phyloP scores from a whole-genome alignment of 306 rosid species.

The Trifolium subterraneum region DNA sequence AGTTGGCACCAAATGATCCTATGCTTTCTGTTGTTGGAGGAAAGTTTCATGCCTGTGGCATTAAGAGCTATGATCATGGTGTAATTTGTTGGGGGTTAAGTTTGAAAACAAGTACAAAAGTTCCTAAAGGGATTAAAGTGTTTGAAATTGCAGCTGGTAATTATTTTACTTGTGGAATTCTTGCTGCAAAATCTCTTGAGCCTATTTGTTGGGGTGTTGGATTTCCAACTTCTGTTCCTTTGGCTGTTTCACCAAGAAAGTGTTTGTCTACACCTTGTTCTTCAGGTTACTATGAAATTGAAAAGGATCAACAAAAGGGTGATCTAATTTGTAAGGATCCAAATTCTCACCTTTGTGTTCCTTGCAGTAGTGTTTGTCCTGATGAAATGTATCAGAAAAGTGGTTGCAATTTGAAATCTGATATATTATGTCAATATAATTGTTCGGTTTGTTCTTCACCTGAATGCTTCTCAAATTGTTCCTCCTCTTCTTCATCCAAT shows the following conservation, averaged over 20 bases:
- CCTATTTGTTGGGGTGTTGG: conserved; percentile 95
- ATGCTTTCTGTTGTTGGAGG: conserved; percentile 88
- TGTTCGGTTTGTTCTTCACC: conserved; percentile 69
- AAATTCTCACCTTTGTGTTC: conserved; percentile 64
- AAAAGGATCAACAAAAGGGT: conserved; percentile 40
- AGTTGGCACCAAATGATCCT: conserved; percentile 73
- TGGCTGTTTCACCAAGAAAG: conserved; percentile 72
- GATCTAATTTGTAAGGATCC: conserved; percentile 56
- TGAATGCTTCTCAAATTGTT: conserved; percentile 69
- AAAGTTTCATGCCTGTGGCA: conserved; percentile 92
- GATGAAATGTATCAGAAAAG: conserved; percentile 69
- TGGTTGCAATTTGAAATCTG: conserved; percentile 61
- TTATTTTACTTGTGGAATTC: conserved; percentile 88
- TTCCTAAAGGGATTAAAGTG: conserved; percentile 62
- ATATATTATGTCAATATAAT: conserved; percentile 79
- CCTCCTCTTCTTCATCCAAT: conserved; percentile 45
- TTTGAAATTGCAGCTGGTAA: conserved; percentile 86
- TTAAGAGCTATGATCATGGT: conserved; percentile 71
- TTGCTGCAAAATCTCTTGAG: conserved; percentile 69
- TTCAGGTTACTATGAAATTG: conserved; percentile 69
- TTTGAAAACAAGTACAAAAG: conserved; percentile 67
- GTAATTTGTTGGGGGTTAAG: conserved; percentile 89
- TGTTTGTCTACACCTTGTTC: conserved; percentile 76
- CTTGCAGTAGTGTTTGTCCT: conserved; percentile 75
- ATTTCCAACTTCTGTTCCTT: conserved; percentile 80